Evolutionary conservation across 2,329 filamentous ascomycete genomes (phyloP).

Genomic region (Byssochlamys sp.): DNA sequence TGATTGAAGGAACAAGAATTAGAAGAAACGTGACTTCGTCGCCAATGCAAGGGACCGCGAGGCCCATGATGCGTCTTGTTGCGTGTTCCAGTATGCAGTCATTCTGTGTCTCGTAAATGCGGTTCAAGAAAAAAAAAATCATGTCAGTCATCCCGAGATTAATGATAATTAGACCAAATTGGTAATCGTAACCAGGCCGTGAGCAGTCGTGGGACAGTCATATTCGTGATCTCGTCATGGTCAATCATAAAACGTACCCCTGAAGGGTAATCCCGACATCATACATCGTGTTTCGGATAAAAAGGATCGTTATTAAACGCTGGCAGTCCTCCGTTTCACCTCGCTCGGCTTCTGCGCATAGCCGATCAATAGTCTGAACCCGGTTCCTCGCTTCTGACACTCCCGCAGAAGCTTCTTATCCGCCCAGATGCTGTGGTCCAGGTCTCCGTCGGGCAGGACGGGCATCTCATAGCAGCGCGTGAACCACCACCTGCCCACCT

Average conservation of each 20-base stretch:
- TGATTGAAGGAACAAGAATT: background rate
- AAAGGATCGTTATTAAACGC: conserved; percentile 22
- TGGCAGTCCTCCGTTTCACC: conserved; percentile 34
- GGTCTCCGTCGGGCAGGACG: conserved; percentile 41
- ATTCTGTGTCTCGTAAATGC: background rate
- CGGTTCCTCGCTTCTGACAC: conserved; percentile 77
- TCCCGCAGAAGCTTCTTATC: conserved; percentile 67
- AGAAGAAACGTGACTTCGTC: background rate
- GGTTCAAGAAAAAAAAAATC: background rate
- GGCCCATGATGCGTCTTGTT: conserved; percentile 9
- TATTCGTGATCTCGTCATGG: conserved; percentile 4
- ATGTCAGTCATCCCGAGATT: background rate
- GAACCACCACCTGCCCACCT: conserved; percentile 95
- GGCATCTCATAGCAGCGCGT: conserved; percentile 76
- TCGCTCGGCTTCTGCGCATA: conserved; percentile 69
- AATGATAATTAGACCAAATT: background rate
- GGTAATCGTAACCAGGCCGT: background rate
- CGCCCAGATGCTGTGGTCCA: conserved; percentile 63
- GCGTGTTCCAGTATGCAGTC: background rate
- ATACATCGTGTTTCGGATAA: conserved; percentile 1
- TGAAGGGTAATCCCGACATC: background rate
- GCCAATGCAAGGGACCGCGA: conserved; percentile 5
- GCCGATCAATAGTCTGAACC: conserved; percentile 81
- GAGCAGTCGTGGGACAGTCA: background rate
- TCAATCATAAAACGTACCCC: background rate